Conservation (phyloP, 805 yeast species). For the Saturnispora sanitii region DNA sequence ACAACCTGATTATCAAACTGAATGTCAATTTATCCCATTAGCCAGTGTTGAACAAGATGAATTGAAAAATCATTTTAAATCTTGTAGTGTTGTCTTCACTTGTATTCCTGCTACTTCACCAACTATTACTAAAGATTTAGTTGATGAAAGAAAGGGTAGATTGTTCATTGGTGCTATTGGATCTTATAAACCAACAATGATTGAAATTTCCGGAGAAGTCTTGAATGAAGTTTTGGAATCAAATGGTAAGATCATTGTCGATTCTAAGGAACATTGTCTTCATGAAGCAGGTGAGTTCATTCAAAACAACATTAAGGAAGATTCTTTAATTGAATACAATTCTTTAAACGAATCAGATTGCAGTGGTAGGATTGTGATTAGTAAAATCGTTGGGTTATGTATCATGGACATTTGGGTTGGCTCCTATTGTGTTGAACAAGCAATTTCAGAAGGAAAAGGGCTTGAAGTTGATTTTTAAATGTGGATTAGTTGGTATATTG, state of each 20-base stretch:
- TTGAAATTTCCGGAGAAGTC: constrained; percentile 41
- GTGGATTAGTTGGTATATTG: no score
- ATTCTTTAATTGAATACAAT: constrained; percentile 39
- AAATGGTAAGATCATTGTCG: constrained; percentile 43
- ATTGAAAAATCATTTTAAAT: constrained; percentile 23
- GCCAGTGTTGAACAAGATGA: constrained; percentile 14
- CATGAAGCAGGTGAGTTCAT: constrained; percentile 60
- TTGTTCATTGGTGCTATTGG: constrained; percentile 53
- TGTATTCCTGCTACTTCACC: constrained; percentile 51
- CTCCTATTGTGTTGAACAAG: constrained; percentile 28
- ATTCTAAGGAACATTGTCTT: constrained; percentile 45
- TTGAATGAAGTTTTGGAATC: constrained; percentile 29
- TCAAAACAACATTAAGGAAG: constrained; percentile 30
- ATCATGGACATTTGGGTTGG: constrained; percentile 56
- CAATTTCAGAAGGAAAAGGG: constrained; percentile 24
- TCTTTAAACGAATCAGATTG: constrained; percentile 23
- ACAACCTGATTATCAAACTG: constrained; percentile 22
- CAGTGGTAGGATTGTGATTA: constrained; percentile 30
- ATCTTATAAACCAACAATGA: constrained; percentile 59
- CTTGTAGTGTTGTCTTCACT: constrained; percentile 43
- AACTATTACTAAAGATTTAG: constrained; percentile 27
- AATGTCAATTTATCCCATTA: constrained; percentile 17
- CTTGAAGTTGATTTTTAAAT: constrained; percentile 15
- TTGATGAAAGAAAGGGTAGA: constrained; percentile 20
- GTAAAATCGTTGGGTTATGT: constrained; percentile 52